Conservation (phyloP, 116 monocot genomes). For the Dioscorea cayenensis region DNA sequence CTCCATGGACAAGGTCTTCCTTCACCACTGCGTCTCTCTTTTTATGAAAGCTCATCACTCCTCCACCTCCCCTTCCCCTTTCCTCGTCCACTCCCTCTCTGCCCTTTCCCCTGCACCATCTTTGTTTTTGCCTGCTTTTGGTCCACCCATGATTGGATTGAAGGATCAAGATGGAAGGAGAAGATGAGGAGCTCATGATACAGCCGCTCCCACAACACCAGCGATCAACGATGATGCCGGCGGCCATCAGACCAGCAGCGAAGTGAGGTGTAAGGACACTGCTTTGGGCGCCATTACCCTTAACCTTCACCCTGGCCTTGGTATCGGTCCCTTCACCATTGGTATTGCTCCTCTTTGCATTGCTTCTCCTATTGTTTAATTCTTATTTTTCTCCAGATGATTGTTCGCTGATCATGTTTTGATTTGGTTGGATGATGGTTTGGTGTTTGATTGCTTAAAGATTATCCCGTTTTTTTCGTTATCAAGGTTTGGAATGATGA, state of each 20-base stretch:
- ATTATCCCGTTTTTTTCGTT: not conserved
- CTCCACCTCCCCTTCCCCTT: too few species aligned
- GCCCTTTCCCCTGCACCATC: too few species aligned
- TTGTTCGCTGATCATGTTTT: not conserved
- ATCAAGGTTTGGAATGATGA: not conserved
- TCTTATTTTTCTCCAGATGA: not conserved
- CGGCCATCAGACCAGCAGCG: conserved; percentile 16
- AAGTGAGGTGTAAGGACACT: conserved; percentile 77
- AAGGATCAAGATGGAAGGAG: too few species aligned
- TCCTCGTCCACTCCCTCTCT: too few species aligned
- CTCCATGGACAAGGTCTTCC: too few species aligned
- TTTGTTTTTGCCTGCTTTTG: too few species aligned
- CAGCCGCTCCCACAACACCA: conserved; percentile 23
- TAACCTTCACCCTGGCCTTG: conserved; percentile 77
- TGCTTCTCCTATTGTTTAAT: not conserved
- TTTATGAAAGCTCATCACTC: too few species aligned
- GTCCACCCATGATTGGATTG: too few species aligned
- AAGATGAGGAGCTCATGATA: too few species aligned
- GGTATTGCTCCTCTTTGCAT: conserved; percentile 29
- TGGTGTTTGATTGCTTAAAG: too few species aligned
- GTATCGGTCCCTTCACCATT: conserved; percentile 84
- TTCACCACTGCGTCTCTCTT: too few species aligned
- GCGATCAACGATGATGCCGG: conserved; percentile 20
- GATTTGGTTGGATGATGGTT: too few species aligned
- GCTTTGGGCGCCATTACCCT: conserved; percentile 96